Conservation (phyloP, 2,329 filamentous ascomycete species). For the Fusarium sp. region DNA sequence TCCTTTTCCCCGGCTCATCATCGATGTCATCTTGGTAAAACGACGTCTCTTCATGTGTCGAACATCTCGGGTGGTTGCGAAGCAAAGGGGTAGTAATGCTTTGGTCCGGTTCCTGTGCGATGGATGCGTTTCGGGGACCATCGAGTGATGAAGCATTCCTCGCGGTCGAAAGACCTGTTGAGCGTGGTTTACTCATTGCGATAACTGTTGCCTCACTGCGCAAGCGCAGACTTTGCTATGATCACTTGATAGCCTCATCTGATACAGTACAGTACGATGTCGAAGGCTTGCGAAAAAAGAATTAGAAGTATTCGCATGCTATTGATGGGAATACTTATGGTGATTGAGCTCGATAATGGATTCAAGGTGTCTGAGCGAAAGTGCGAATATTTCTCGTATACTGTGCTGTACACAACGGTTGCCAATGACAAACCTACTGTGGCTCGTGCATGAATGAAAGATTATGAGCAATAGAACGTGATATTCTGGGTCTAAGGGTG, state of each 20-base stretch:
- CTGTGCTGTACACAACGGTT: not conserved
- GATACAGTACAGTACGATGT: not conserved
- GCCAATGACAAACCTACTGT: not conserved
- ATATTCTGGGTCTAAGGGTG: not conserved
- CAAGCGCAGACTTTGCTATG: rapidly evolving
- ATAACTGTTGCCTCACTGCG: not conserved
- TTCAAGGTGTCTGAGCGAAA: not conserved
- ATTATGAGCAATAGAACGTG: not conserved
- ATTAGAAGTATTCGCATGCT: not conserved
- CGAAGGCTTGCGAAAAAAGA: not conserved
- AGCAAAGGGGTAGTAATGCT: conserved; percentile 25
- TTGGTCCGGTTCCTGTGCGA: not conserved
- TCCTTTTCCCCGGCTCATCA: conserved; percentile 46
- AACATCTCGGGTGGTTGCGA: not conserved
- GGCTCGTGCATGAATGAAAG: not conserved
- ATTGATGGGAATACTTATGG: not conserved
- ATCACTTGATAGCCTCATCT: not conserved
- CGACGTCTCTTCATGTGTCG: not conserved
- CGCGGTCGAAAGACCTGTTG: not conserved
- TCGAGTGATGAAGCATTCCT: not conserved
- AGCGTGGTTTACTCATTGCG: not conserved
- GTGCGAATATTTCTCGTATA: conserved; percentile 2
- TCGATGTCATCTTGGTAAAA: not conserved
- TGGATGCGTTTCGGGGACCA: not conserved
- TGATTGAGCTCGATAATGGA: not conserved